Evolutionary conservation across 495 filamentous ascomycete genomes (phyloP).

Genomic region (Ascobolus immersus): DNA sequence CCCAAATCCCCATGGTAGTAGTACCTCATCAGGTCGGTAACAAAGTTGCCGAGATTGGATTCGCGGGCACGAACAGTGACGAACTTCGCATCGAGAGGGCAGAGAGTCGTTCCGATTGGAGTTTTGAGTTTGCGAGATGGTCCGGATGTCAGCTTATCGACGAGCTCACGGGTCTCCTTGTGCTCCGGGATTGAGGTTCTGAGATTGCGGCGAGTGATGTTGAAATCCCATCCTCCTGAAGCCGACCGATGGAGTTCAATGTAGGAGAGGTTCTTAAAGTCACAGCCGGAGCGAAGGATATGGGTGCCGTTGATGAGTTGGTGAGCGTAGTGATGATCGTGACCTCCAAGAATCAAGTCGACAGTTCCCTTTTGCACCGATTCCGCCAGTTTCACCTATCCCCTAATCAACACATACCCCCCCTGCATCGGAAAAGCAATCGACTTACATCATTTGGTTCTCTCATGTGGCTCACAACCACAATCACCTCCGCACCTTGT

Average conservation of each 20-base stretch:
- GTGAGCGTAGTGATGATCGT: slow-evolving; percentile 74
- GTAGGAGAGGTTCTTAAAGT: slow-evolving; percentile 80
- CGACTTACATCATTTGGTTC: slow-evolving; percentile 44
- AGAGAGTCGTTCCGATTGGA: slow-evolving; percentile 55
- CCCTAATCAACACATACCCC: slow-evolving; percentile 1
- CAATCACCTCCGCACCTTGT: slow-evolving; percentile 53
- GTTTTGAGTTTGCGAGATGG: slow-evolving; percentile 54
- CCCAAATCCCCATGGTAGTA: slow-evolving; percentile 58
- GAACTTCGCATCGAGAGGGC: slow-evolving; percentile 62
- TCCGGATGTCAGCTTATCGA: slow-evolving; percentile 39
- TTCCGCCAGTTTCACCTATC: slow-evolving; percentile 41
- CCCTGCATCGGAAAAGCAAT: background rate
- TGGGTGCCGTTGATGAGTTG: slow-evolving; percentile 49
- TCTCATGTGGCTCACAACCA: slow-evolving; percentile 61
- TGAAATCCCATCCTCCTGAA: slow-evolving; percentile 38
- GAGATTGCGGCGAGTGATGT: slow-evolving; percentile 49
- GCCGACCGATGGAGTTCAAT: slow-evolving; percentile 40
- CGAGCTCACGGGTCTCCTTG: slow-evolving; percentile 26
- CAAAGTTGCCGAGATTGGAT: slow-evolving; percentile 70
- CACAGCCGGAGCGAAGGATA: slow-evolving; percentile 55
- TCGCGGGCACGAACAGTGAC: slow-evolving; percentile 50
- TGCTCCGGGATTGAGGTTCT: slow-evolving; percentile 36
- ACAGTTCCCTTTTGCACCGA: slow-evolving; percentile 39
- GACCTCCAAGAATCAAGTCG: slow-evolving; percentile 67
- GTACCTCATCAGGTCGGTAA: slow-evolving; percentile 57